A percentile compares a stretch with the other conserved stretches of the same genome.
These are phyloP conservation scores for Trichoderma aggressivum DNA, from an alignment of 2,329 filamentous ascomycete species.

Conservation along the genomic window DNA sequence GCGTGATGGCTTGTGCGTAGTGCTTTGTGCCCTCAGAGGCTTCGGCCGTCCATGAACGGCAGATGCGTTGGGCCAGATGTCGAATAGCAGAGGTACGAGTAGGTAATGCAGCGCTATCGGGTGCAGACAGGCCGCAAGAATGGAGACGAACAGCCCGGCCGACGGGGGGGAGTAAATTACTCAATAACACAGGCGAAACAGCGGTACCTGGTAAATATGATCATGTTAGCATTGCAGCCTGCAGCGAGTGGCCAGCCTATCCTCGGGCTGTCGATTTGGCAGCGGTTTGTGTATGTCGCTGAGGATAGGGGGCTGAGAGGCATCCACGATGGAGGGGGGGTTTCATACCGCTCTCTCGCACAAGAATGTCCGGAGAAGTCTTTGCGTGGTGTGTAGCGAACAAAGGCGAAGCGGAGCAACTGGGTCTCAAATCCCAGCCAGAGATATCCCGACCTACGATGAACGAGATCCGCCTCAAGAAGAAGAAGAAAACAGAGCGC, in stretches of 20 bases:
- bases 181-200: conserved; percentile 21
- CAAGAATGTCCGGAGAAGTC: background rate
- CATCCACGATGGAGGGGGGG: background rate
- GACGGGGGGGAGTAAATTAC: conserved; percentile 12
- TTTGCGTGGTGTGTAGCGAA: conserved; percentile 8
- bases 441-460: background rate
- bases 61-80: conserved; percentile 10
- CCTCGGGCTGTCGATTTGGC: background rate
- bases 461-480: conserved; percentile 4
- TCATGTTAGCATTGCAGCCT: conserved; percentile 4
- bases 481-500: background rate
- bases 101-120: conserved; percentile 12
- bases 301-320: conserved; percentile 7
- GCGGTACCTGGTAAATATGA: conserved; percentile 4
- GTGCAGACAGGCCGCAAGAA: conserved; percentile 2
- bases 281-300: conserved; percentile 1
- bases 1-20: conserved; percentile 25
- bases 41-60: conserved; percentile 32
- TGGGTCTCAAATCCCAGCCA: conserved; percentile 14
- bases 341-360: conserved; percentile 12
- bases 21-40: conserved; percentile 23
- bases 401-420: conserved; percentile 12
- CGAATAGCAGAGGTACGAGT: conserved; percentile 12
- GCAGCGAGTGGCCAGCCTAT: background rate
- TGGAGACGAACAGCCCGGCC: background rate